These are phyloP conservation scores for Discostella stelligera DNA, from an alignment of 352 stramenopile genomes.

Conservation along the genomic window DNA sequence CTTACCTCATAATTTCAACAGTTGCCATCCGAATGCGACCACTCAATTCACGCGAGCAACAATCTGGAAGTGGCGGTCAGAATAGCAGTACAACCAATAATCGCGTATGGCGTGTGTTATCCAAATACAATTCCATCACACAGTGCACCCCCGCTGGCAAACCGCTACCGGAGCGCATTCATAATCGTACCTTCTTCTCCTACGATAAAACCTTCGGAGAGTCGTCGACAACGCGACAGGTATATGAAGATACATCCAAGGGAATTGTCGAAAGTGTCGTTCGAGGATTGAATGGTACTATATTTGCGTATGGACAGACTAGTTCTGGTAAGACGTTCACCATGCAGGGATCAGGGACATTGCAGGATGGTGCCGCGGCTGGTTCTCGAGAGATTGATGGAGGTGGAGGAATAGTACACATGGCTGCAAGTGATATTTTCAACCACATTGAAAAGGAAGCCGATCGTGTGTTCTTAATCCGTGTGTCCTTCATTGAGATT, in stretches of 20 bases:
- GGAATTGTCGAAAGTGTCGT: slow-evolving; percentile 90
- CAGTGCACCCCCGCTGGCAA: slow-evolving; percentile 67
- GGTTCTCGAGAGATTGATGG: slow-evolving; percentile 37
- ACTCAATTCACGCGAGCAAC: slow-evolving; percentile 72
- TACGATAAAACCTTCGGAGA: slow-evolving; percentile 84
- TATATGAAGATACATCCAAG: slow-evolving; percentile 89
- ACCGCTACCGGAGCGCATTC: slow-evolving; percentile 68
- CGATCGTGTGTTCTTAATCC: slow-evolving; percentile 92
- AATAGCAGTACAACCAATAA: background rate
- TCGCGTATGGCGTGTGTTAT: slow-evolving; percentile 76
- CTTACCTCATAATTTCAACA: slow-evolving; percentile 14
- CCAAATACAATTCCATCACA: slow-evolving; percentile 73
- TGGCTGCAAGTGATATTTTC: slow-evolving; percentile 94
- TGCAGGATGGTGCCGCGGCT: slow-evolving; percentile 53
- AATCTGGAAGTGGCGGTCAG: background rate
- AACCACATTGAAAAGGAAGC: slow-evolving; percentile 80
- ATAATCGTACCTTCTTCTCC: slow-evolving; percentile 75
- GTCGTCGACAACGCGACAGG: slow-evolving; percentile 71
- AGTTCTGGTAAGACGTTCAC: slow-evolving; percentile 94
- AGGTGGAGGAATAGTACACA: slow-evolving; percentile 83
- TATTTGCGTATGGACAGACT: slow-evolving; percentile 97
- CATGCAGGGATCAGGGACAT: slow-evolving; percentile 88
- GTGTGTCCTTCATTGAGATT: slow-evolving; percentile 98
- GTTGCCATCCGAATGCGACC: slow-evolving; percentile 84
- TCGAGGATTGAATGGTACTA: slow-evolving; percentile 91